phyloP scores from a whole-genome alignment of 2,329 filamentous ascomycete genomes.

The Epichloe sylvatica region DNA sequence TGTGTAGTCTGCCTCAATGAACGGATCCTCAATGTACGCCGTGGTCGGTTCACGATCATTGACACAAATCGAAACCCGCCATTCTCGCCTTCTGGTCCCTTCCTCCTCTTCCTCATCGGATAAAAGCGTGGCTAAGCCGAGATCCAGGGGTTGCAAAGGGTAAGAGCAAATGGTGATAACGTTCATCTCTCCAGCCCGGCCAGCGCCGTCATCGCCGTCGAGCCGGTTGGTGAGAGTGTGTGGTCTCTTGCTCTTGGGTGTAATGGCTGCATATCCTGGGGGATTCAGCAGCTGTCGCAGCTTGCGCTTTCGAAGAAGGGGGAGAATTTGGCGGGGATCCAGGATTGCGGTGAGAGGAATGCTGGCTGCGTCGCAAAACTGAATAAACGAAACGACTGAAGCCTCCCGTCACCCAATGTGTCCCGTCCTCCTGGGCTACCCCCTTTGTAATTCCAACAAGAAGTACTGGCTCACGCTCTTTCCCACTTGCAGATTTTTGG shows the following conservation, averaged over 20 bases:
- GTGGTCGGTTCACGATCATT: slow-evolving; percentile 7
- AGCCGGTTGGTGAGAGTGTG: slow-evolving; percentile 1
- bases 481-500: background rate
- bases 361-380: background rate
- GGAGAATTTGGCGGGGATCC: slow-evolving; percentile 1
- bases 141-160: slow-evolving; percentile 5
- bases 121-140: slow-evolving; percentile 1
- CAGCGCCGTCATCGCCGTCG: background rate
- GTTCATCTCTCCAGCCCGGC: slow-evolving; percentile 10
- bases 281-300: slow-evolving; percentile 1
- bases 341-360: background rate
- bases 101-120: slow-evolving; percentile 1
- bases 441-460: too few species aligned
- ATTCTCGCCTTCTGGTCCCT: slow-evolving; percentile 9
- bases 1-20: slow-evolving; percentile 13
- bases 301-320: slow-evolving; percentile 3
- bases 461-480: background rate
- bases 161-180: slow-evolving; percentile 10
- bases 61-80: slow-evolving; percentile 12
- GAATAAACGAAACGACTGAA: background rate
- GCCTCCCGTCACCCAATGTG: background rate
- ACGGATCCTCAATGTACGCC: slow-evolving; percentile 12
- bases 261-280: slow-evolving; percentile 4
- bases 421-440: too few species aligned
- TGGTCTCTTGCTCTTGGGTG: slow-evolving; percentile 2